Evolutionary conservation across 2,329 filamentous ascomycete species (phyloP).

Genomic region (Hymenoscyphus scutula): DNA sequence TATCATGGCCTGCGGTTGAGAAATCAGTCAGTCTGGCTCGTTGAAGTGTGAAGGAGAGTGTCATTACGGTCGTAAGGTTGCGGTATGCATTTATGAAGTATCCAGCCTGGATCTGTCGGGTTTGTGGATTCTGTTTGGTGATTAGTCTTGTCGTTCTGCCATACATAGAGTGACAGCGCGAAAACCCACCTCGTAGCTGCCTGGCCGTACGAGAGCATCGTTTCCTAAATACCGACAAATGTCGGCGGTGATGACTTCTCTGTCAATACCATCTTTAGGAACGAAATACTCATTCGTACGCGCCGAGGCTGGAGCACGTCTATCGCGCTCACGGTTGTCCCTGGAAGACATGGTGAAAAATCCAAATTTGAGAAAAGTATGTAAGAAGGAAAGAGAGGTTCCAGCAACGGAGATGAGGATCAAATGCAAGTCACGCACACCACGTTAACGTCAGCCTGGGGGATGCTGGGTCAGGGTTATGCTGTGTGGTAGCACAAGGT

Average conservation of each 20-base stretch:
- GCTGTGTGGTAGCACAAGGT: constrained; percentile 29
- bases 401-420: constrained; percentile 29
- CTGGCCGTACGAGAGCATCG: constrained; percentile 75
- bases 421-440: constrained; percentile 35
- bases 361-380: constrained; percentile 31
- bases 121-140: constrained; percentile 49
- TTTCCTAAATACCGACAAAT: constrained; percentile 82
- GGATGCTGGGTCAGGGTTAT: constrained; percentile 6
- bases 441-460: constrained; percentile 38
- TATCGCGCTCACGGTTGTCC: constrained; percentile 29
- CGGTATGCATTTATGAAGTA: constrained; percentile 79
- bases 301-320: constrained; percentile 37
- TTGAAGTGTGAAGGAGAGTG: constrained; percentile 24
- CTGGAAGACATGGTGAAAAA: constrained; percentile 28
- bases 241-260: constrained; percentile 80
- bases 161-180: constrained; percentile 14
- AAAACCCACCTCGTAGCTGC: constrained; percentile 65
- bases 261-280: constrained; percentile 75
- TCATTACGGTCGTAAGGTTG: constrained; percentile 68
- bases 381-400: constrained; percentile 34
- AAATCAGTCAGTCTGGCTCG: constrained; percentile 21
- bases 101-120: constrained; percentile 61
- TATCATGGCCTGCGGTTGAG: constrained; percentile 49
- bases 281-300: constrained; percentile 78
- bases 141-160: constrained; percentile 10